Base-by-base conservation (phyloP, 306 rosid species). In the Astragalus membranaceus region DNA sequence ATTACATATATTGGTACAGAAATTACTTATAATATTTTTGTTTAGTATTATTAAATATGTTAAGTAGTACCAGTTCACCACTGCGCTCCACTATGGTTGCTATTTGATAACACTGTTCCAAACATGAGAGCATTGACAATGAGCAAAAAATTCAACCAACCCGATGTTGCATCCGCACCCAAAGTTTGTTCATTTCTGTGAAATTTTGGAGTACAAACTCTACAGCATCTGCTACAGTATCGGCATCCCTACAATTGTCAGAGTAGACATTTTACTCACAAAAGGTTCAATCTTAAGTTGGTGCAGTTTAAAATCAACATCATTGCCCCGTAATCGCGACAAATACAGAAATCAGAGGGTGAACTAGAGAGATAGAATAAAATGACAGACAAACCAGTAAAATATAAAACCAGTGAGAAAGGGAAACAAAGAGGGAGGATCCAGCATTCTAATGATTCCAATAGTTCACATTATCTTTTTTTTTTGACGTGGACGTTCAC, bases 91-190 rank as follows among this genome's bases (percentile, higher is more conserved):
- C 30, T 3, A 26, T 26, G 30, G 30, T 26, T 26, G 2, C 30
- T 26, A 26, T 26, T 26, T 26, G 30, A 26, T 26, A 26, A 26
- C 30, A 26, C 30, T 26, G 30, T 26, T 26, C 30, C 3, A 74
- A 78, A 76, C 73, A 78, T 43, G 77, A 74, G 67, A 72, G 85
- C 53, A 14, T 44, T 52, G 29, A 57, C 55, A 69, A 46, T 43
- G 66, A 48, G 75, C 80, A 69, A 57, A 61, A 48, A 67, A 62
- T 73, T 68, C 62, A 44, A 85, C 88, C 55, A 79, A 92, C 98
- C 95, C 88, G 95, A 85, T 83, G 85, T 74, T 86, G 92, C 91
- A 89, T 82, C 75, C 95, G 89, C 77, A 92, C 95, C 98, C 96
- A 89, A 67, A 89, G 95, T 72, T 92, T 92, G 81, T 88, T 92